These are phyloP conservation scores for Oropetium thomaeum DNA, from an alignment of 176 grass and related monocot species.

Conservation along the genomic window DNA sequence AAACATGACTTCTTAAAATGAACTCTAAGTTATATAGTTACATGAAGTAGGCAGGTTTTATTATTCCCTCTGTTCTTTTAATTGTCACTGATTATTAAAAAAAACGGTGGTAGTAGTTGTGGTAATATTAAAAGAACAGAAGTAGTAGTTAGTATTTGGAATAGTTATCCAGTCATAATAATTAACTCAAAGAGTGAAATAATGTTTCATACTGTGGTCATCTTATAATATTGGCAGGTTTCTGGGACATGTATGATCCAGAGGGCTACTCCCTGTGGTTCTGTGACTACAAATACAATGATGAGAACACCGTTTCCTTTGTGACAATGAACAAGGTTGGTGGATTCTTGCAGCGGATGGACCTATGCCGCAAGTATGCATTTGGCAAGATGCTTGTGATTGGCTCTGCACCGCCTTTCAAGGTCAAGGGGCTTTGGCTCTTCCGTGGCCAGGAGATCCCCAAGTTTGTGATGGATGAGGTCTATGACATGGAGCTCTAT, in stretches of 20 bases:
- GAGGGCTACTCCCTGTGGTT: constrained; percentile 89
- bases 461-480: constrained; percentile 72
- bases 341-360: constrained; percentile 86
- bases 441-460: constrained; percentile 76
- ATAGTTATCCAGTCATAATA: not conserved
- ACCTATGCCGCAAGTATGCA: constrained; percentile 72
- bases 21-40: too few species aligned
- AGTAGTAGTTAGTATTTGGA: not conserved
- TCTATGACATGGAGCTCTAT: constrained; percentile 87
- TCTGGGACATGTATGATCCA: constrained; percentile 85
- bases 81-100: too few species aligned
- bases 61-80: too few species aligned
- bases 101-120: too few species aligned
- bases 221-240: constrained; percentile 41
- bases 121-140: too few species aligned
- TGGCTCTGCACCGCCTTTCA: constrained; percentile 62
- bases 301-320: constrained; percentile 74
- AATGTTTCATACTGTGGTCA: not conserved
- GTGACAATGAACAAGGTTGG: constrained; percentile 79
- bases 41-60: too few species aligned
- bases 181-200: too few species aligned
- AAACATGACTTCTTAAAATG: too few species aligned
- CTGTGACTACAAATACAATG: constrained; percentile 87
- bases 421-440: constrained; percentile 82
- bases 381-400: constrained; percentile 92